A percentile compares a stretch with the other conserved stretches of the same genome.
These are phyloP conservation scores for Myochromella boudieri DNA, from an alignment of 768 basidiomycete species.

Conservation along the genomic window DNA sequence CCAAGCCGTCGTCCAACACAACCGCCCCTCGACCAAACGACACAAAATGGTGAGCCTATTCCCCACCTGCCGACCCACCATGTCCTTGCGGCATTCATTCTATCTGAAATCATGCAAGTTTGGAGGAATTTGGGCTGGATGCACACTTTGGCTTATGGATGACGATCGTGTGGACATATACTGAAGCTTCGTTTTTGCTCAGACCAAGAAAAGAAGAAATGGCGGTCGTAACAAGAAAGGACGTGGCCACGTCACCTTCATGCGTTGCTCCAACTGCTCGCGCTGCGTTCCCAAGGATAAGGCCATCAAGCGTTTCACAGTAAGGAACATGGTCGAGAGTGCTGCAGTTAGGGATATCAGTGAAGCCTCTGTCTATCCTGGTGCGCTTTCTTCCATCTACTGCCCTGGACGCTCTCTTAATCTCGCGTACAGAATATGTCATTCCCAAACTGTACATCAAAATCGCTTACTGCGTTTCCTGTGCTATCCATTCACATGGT, in stretches of 20 bases:
- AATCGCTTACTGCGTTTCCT: slow-evolving; percentile 98
- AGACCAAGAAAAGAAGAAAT: slow-evolving; percentile 99
- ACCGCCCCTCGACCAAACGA: slow-evolving; percentile 36
- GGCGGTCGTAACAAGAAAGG: slow-evolving; percentile 99
- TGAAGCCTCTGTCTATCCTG: slow-evolving; percentile 91
- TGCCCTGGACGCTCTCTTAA: slow-evolving; percentile 2
- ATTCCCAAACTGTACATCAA: slow-evolving; percentile 98
- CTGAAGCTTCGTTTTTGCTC: slow-evolving; percentile 16
- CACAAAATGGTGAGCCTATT: slow-evolving; percentile 41
- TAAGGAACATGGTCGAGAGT: slow-evolving; percentile 99
- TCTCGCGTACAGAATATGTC: slow-evolving; percentile 73
- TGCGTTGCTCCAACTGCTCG: slow-evolving; percentile 99
- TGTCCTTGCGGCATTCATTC: slow-evolving; percentile 1
- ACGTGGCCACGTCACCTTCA: slow-evolving; percentile 91
- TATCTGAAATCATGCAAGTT: slow-evolving; percentile 18
- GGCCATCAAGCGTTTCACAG: slow-evolving; percentile 99
- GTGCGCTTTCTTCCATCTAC: slow-evolving; percentile 42
- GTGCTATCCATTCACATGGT: slow-evolving; percentile 99
- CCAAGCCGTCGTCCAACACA: slow-evolving; percentile 34
- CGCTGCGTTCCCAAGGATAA: slow-evolving; percentile 98
- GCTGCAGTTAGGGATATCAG: slow-evolving; percentile 97
- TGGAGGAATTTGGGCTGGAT: slow-evolving; percentile 34
- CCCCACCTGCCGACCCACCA: slow-evolving; percentile 1
- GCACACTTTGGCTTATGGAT: slow-evolving; percentile 31
- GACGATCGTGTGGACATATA: slow-evolving; percentile 22